These are phyloP conservation scores for Isoetes engelmannii DNA, from an alignment of 83 land plant species.

Conservation along the genomic window DNA sequence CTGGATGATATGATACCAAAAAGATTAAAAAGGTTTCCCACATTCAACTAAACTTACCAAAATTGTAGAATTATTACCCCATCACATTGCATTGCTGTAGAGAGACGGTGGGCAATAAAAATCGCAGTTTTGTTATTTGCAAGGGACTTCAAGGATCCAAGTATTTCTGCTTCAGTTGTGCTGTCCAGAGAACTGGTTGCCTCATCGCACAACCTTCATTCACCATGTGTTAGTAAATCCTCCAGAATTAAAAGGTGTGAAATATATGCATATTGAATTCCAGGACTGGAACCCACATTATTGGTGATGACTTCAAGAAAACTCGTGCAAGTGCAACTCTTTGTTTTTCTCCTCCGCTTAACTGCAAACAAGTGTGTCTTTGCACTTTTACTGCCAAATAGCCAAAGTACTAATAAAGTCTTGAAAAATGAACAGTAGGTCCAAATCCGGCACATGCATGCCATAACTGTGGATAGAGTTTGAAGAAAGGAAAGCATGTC, in stretches of 20 bases:
- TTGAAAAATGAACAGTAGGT: background rate
- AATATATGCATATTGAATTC: background rate
- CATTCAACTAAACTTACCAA: background rate
- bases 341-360: conserved; percentile 92
- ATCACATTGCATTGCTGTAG: conserved; percentile 97
- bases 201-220: conserved; percentile 70
- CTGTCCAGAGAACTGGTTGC: conserved; percentile 90
- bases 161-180: conserved; percentile 80
- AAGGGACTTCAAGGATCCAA: conserved; percentile 61
- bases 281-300: conserved; percentile 37
- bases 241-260: conserved; percentile 8
- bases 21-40: background rate
- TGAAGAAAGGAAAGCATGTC: background rate
- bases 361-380: conserved; percentile 31
- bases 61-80: conserved; percentile 41
- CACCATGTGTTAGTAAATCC: background rate
- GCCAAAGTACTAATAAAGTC: background rate
- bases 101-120: conserved; percentile 94
- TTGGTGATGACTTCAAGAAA: conserved; percentile 60
- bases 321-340: conserved; percentile 78
- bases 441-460: too few relatives aligned
- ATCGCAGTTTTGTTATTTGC: conserved; percentile 73
- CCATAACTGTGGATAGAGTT: too few relatives aligned
- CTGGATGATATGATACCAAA: conserved; percentile 29
- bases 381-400: background rate